Evolutionary conservation across 73 alveolate species (phyloP), one percentile per base, ranked within the genome.

Genomic region (Paramecium primaurelia): DNA sequence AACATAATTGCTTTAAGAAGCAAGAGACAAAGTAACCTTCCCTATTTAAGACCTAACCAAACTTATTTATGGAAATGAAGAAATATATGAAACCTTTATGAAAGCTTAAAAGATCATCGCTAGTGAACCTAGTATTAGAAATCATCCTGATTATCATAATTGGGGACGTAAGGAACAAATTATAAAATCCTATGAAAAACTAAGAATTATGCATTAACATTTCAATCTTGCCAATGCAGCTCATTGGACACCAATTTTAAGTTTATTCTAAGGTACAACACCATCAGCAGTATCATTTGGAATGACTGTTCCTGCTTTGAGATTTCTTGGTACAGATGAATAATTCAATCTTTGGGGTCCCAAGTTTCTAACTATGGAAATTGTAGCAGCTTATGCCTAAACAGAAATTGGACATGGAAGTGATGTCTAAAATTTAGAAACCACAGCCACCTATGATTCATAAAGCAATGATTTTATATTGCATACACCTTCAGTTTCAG

Each of bases 321-420:
- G 75, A 54, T 89, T 71, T 25, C 77, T 89, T 47, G 94, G 86
- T n/a, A 71, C 94, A 20, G 94, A 89, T 45, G 88, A 89, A 36
- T 30, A 89, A 71, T 54, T 45, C 59, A 89, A 71, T 20, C 59
- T 45, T 10, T 89, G 94, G 94, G 40, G 71, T 49, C 94, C 94
- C 25, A 45, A 71, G n/a, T 77, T 83, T 36, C 68, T 59, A 11
- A 71, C 90, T 1, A 59, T 58, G 58, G 80, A 92, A 88, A 95
- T 95, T 10, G 86, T 92, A 40, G 98, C 98, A 1, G 91, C 96
- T 59, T 96, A 95, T 92, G 96, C 96, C 6, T 51, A 95, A 47
- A 95, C 99, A 32, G 99, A 96, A 86, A 86, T 96, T 4, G 99
- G 99, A 16, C 99, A 96, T 86, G 99, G 99, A 14, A 95, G 98